phyloP scores from a whole-genome alignment of 257 asterid species.

The Solanum sparsipilum region DNA sequence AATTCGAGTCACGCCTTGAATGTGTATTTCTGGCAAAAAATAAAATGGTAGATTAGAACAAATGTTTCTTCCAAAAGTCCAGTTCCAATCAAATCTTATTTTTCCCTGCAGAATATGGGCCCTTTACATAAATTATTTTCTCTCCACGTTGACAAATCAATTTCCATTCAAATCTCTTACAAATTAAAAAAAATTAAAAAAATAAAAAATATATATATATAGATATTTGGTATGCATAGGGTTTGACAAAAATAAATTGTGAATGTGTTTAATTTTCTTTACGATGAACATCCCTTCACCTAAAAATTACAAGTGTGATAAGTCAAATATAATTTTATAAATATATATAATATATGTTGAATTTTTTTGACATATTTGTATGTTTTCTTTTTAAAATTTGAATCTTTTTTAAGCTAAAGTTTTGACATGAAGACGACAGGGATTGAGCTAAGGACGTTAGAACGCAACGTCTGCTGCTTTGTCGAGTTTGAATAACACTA shows the following conservation, averaged over 20 bases:
- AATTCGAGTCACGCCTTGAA: conserved; percentile 34
- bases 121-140: conserved; percentile 21
- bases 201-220: background rate
- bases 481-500: background rate
- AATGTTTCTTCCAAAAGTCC: conserved; percentile 14
- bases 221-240: background rate
- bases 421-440: background rate
- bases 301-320: background rate
- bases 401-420: background rate
- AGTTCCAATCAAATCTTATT: conserved; percentile 39
- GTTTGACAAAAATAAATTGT: background rate
- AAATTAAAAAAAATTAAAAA: background rate
- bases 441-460: background rate
- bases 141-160: background rate
- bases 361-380: background rate
- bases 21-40: conserved; percentile 28
- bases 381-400: background rate
- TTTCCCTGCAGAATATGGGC: conserved; percentile 15
- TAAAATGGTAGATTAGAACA: background rate
- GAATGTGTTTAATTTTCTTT: background rate
- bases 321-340: background rate
- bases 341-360: background rate
- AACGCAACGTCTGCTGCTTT: background rate
- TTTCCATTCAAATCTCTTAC: background rate
- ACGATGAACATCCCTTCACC: fast-evolving